Percentiles rank a stretch among this genome's conserved stretches.
Evolutionary conservation across 164 flowering plant genomes (phyloP).

Genomic region (Liriodendron chinense): DNA sequence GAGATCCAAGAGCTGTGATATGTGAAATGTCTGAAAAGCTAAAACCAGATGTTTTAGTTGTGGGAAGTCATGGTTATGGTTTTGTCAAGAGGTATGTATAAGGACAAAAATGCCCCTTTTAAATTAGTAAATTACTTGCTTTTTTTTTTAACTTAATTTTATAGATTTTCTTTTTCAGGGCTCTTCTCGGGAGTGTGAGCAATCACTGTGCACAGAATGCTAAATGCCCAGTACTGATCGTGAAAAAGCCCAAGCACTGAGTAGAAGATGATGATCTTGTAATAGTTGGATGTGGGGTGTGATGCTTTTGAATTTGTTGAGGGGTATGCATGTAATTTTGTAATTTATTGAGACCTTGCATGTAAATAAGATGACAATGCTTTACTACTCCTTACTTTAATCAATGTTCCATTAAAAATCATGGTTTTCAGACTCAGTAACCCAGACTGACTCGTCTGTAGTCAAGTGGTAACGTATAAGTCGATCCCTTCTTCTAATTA

Average conservation of each 20-base stretch:
- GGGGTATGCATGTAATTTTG: background rate
- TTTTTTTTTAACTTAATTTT: background rate
- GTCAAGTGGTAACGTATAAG: too few relatives aligned
- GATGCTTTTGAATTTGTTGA: background rate
- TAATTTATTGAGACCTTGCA: too few relatives aligned
- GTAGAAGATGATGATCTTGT: background rate
- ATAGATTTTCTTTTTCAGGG: slow-evolving; percentile 26
- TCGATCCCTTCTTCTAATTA: too few relatives aligned
- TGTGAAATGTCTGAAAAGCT: slow-evolving; percentile 45
- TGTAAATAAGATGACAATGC: too few relatives aligned
- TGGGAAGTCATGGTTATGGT: slow-evolving; percentile 73
- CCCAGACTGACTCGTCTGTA: too few relatives aligned
- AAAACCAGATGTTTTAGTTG: slow-evolving; percentile 41
- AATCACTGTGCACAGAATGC: slow-evolving; percentile 58
- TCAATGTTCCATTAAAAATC: too few relatives aligned
- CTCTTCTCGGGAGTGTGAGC: slow-evolving; percentile 65
- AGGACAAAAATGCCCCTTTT: background rate
- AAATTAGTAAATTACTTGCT: too few relatives aligned
- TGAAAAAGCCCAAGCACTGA: slow-evolving; percentile 44
- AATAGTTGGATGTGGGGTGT: background rate
- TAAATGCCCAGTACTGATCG: slow-evolving; percentile 62
- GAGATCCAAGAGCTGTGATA: slow-evolving; percentile 71
- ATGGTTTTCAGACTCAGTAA: too few relatives aligned
- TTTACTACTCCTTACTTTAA: too few relatives aligned
- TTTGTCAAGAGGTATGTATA: slow-evolving; percentile 48